phyloP scores from a whole-genome alignment of 2,329 filamentous ascomycete genomes.

The Cordyceps cateniannulata region DNA sequence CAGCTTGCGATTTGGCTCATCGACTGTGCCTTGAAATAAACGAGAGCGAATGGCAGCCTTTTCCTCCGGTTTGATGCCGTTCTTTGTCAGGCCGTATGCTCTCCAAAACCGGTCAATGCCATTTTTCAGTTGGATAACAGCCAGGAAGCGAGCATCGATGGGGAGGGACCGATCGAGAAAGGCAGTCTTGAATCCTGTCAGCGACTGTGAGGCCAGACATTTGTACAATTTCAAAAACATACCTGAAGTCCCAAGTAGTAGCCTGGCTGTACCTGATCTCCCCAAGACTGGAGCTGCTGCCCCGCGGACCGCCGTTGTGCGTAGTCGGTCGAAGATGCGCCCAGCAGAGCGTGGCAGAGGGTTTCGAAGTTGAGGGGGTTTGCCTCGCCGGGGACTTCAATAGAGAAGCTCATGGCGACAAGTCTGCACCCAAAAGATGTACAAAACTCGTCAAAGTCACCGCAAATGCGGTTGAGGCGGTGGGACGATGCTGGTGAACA shows the following conservation, averaged over 20 bases:
- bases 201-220: background rate
- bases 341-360: slow-evolving; percentile 57
- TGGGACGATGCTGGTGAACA: slow-evolving; percentile 5
- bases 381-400: slow-evolving; percentile 78
- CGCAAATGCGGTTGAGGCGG: background rate
- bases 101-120: slow-evolving; percentile 95
- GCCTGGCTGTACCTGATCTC: slow-evolving; percentile 55
- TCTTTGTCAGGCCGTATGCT: slow-evolving; percentile 45
- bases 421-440: background rate
- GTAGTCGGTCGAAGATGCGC: slow-evolving; percentile 56
- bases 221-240: slow-evolving; percentile 15
- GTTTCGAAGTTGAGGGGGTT: slow-evolving; percentile 59
- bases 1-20: slow-evolving; percentile 68
- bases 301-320: slow-evolving; percentile 59
- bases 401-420: slow-evolving; percentile 56
- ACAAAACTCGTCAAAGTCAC: background rate
- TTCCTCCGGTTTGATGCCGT: slow-evolving; percentile 66
- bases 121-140: slow-evolving; percentile 92
- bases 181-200: slow-evolving; percentile 50
- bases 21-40: slow-evolving; percentile 68
- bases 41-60: slow-evolving; percentile 70
- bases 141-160: slow-evolving; percentile 74
- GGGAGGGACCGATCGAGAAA: slow-evolving; percentile 77
- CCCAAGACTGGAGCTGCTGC: slow-evolving; percentile 59
- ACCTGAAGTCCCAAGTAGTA: slow-evolving; percentile 68